These are phyloP conservation scores for Millerago galiae DNA, from an alignment of 805 yeast genomes.

Conservation along the genomic window DNA sequence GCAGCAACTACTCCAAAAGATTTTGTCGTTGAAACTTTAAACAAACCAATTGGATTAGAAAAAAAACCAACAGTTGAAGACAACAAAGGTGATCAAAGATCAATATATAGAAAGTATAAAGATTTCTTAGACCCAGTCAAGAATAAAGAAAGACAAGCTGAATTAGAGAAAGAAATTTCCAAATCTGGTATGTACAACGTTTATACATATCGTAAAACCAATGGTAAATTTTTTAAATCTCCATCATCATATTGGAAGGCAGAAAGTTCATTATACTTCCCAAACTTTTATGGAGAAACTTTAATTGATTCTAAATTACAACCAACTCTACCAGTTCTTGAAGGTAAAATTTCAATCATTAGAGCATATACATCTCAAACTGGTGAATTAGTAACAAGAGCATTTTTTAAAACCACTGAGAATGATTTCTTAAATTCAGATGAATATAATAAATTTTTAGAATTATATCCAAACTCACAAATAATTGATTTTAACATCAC, in stretches of 20 bases:
- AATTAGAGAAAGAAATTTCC: slow-evolving; percentile 56
- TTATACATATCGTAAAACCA: slow-evolving; percentile 59
- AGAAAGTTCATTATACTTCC: slow-evolving; percentile 74
- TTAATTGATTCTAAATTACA: slow-evolving; percentile 29
- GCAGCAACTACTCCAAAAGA: slow-evolving; percentile 32
- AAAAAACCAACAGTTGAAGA: slow-evolving; percentile 33
- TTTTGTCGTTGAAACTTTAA: slow-evolving; percentile 28
- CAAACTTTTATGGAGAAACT: slow-evolving; percentile 62
- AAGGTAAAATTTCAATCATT: slow-evolving; percentile 53
- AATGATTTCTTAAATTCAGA: slow-evolving; percentile 34
- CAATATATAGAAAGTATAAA: slow-evolving; percentile 30
- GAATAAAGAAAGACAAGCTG: slow-evolving; percentile 41
- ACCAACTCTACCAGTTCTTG: slow-evolving; percentile 32
- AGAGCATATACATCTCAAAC: slow-evolving; percentile 60
- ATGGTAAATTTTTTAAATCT: slow-evolving; percentile 78
- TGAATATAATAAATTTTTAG: slow-evolving; percentile 35
- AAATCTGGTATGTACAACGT: slow-evolving; percentile 64
- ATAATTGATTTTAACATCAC: slow-evolving; percentile 73
- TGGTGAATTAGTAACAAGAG: slow-evolving; percentile 61
- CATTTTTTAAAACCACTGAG: slow-evolving; percentile 47
- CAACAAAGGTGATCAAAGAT: slow-evolving; percentile 35
- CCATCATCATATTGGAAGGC: slow-evolving; percentile 74
- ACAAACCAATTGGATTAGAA: slow-evolving; percentile 42
- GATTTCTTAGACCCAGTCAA: slow-evolving; percentile 45
- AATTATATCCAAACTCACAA: slow-evolving; percentile 49